Evolutionary conservation across 148 eudicot genomes (phyloP).

Genomic region (Vaccinium corymbosum): DNA sequence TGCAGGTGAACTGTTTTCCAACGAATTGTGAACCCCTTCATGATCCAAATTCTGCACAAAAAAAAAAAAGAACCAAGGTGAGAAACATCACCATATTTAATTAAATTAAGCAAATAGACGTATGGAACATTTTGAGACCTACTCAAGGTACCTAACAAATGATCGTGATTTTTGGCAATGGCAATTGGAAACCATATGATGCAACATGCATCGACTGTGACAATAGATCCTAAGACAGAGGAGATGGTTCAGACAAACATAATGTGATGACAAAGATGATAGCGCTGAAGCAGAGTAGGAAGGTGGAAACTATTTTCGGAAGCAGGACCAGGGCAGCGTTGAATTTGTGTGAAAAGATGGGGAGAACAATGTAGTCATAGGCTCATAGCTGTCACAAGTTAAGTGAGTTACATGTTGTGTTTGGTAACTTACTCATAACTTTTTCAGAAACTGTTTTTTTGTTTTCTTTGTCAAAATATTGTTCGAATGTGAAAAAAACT

Average conservation of each 20-base stretch:
- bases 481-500: not conserved
- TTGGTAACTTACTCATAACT: not conserved
- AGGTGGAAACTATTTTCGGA: not conserved
- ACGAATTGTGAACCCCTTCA: conserved; percentile 32
- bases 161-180: not conserved
- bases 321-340: not conserved
- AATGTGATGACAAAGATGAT: not conserved
- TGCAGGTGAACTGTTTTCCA: conserved; percentile 27
- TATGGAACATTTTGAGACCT: not conserved
- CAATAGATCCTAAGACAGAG: not conserved
- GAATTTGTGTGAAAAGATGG: not conserved
- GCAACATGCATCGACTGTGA: not conserved
- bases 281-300: not conserved
- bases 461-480: not conserved
- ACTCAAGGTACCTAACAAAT: not conserved
- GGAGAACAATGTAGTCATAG: not conserved
- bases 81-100: not conserved
- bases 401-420: not conserved
- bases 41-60: conserved; percentile 50
- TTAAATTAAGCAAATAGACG: not conserved
- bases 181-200: not conserved
- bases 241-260: not conserved
- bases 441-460: not conserved
- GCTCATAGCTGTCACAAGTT: not conserved
- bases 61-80: conserved; percentile 13